Base-by-base conservation (phyloP, 352 stramenopile species). In the Phytophthora hibernalis region DNA sequence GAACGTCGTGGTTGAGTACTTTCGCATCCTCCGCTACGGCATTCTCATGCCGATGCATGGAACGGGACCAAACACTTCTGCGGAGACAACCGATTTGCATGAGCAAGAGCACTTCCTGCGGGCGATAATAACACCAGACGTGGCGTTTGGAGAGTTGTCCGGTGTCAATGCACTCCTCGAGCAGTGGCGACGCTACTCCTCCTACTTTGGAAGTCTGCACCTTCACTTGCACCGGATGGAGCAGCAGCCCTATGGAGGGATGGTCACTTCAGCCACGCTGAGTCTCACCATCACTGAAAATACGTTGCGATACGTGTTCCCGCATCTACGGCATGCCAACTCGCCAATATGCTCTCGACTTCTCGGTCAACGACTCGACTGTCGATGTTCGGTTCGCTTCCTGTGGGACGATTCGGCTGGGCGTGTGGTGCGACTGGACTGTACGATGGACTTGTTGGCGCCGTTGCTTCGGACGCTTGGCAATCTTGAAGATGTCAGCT, bases 151-250 rank as follows among this genome's bases (percentile, higher is more conserved):
- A 12, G 57, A 68, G 6, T n/a, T 70, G 3, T 33, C 37, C 1
- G 72, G 65, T 0, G 22, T 61, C 5, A 54, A 75, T 5, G 42
- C 31, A 1, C 15, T 70, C 10, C 54, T 76, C 12, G 33, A 77
- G 5, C 74, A 82, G 33, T 82, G 70, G 61, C 65, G 65, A 22
- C 55, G 44, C n/a, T 74, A 77, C 44, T 76, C 70, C 13, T 52
- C 33, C 1, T 65, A 18, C 35, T 65, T 68, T 26, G 62, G 49
- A 11, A 62, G 56, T 9, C 63, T 83, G 1, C 48, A 65, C 21
- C 62, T 79, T 30, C 54, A 76, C 21, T 43, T 74, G 45, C 42
- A 72, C 22, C 9, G 45, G 2, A 70, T 84, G 58, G 68, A 70
- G 24, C n/a, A 57, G 11, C 33, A 63, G 31, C 31, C 50, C 28